Evolutionary conservation across 129 eudicot species (phyloP), one percentile per base, ranked within the genome.

Genomic region (Erigeron canadensis): DNA sequence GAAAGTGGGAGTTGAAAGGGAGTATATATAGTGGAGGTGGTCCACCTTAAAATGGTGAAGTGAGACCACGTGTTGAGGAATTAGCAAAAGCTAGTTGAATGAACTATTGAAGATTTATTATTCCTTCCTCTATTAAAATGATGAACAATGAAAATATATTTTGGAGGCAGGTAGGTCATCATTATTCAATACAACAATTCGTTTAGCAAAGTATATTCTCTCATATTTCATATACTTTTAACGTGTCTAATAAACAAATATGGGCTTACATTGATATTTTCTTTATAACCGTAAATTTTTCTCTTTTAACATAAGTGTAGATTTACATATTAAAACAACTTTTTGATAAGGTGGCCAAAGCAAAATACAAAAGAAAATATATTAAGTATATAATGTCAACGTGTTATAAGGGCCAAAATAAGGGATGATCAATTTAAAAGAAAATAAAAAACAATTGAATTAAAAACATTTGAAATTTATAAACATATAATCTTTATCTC

Each of bases 41-140:
- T 84, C 84, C 90, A 82, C 89, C 77, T 75, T 65, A 71, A 73
- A 64, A 80, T 38, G 86, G 55, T 59, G 23, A 66, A 39, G 72
- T 8, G 71, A 78, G 74, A 83, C 86, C 91, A 90, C 88, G 91
- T 86, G 96, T 74, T 73, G 57, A 80, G 75, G 65, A 40, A 34
- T 51, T 16, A 70, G 72, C 21, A 63, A 78, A 78, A 63, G 72
- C 51, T 17, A 65, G 43, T 42, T 0, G 19, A 71, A 70, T 0
- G 19, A 71, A 70, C 50, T 63, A 54, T 70, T 17, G 42, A 77
- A 17, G 43, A 70, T 53, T 41, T 55, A 3, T 41, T 4, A 12
- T 39, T 16, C 54, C 17, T 2, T 8, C 1, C 1, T 1, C 39
- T 43, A 57, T 72, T 50, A 11, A 39, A 11, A 73, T 45, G 41